A percentile compares a stretch with the other conserved stretches of the same genome.
Conservation (phyloP, 1,139 yeast genomes). For the Fermentozyma sake region DNA sequence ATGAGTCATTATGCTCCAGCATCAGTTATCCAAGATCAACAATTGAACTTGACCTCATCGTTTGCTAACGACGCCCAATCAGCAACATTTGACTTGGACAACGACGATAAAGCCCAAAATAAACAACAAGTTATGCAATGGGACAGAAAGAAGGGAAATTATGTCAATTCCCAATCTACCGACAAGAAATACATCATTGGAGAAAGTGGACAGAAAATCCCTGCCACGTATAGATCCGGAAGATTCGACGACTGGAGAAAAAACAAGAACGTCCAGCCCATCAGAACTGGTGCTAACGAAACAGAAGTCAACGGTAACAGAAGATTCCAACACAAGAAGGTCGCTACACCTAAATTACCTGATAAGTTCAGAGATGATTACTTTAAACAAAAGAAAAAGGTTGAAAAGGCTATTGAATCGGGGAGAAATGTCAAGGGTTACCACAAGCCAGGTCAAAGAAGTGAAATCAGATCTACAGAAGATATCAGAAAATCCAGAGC, state of each 20-base stretch:
- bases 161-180: constrained; percentile 73
- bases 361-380: constrained; percentile 88
- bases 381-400: constrained; percentile 77
- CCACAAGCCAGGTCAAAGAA: constrained; percentile 44
- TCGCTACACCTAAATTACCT: constrained; percentile 81
- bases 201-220: constrained; percentile 89
- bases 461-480: constrained; percentile 65
- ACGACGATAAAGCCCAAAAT: constrained; percentile 67
- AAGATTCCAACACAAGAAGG: constrained; percentile 68
- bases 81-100: constrained; percentile 81
- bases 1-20: constrained; percentile 89
- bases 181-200: constrained; percentile 88
- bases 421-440: constrained; percentile 76
- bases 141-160: constrained; percentile 94
- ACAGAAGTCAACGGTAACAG: constrained; percentile 23
- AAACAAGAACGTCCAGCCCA: constrained; percentile 53
- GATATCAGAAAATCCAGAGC: constrained; percentile 78
- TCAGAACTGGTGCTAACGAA: constrained; percentile 13
- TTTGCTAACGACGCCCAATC: constrained; percentile 80
- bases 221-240: constrained; percentile 90
- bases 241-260: constrained; percentile 88
- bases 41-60: constrained; percentile 54
- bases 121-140: constrained; percentile 77
- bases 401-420: constrained; percentile 70
- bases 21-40: constrained; percentile 78